Evolutionary conservation across 148 eudicot genomes (phyloP).

Genomic region (Talinum fruticosum): DNA sequence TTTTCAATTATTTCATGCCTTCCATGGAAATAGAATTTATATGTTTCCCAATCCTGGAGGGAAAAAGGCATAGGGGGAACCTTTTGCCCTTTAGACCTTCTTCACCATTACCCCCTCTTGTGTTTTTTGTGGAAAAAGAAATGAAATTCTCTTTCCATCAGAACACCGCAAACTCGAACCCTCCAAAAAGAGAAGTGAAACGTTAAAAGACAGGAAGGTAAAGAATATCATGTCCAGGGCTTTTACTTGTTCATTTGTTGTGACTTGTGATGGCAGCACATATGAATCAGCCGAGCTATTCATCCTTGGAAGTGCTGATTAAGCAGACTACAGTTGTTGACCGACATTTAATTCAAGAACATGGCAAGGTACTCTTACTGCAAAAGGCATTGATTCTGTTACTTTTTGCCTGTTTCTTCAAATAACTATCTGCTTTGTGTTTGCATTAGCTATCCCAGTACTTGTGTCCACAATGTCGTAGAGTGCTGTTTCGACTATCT

Average conservation of each 20-base stretch:
- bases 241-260: constrained; percentile 9
- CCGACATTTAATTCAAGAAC: constrained; percentile 65
- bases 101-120: not conserved
- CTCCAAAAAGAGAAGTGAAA: not conserved
- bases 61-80: not conserved
- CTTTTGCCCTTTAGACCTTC: not conserved
- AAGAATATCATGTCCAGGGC: not conserved
- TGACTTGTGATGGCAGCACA: constrained; percentile 41
- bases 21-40: not conserved
- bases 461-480: not conserved
- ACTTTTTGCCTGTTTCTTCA: not conserved
- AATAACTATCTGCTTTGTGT: not conserved
- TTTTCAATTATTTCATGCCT: not conserved
- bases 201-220: not conserved
- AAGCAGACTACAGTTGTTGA: constrained; percentile 77
- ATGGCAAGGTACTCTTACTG: constrained; percentile 54
- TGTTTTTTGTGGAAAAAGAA: not conserved
- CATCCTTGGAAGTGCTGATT: constrained; percentile 77
- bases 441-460: not conserved
- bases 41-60: not conserved
- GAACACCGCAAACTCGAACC: not conserved
- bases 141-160: not conserved
- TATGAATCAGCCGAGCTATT: constrained; percentile 57
- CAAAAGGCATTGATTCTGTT: not conserved
- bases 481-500: not conserved